A percentile compares a stretch with the other conserved stretches of the same genome.
phyloP scores from a whole-genome alignment of 441 rosid species.

The Erysimum pusillum region DNA sequence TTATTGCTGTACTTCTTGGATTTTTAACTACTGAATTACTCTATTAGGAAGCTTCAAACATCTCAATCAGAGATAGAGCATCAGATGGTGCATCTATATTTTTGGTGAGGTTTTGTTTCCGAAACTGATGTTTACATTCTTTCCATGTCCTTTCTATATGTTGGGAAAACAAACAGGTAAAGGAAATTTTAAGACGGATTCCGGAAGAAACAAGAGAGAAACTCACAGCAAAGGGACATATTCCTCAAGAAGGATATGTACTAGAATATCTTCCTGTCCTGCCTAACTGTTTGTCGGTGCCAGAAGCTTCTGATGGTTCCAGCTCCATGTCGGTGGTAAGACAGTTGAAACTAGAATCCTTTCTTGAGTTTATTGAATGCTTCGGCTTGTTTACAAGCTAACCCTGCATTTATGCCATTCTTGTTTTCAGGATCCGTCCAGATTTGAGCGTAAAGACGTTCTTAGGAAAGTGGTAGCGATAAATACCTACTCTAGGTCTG shows the following conservation, averaged over 20 bases:
- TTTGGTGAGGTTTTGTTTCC: constrained; percentile 28
- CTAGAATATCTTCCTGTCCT: constrained; percentile 90
- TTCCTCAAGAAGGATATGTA: constrained; percentile 94
- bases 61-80: too few relatives aligned
- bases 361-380: constrained; percentile 16
- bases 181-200: constrained; percentile 81
- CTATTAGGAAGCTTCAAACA: too few relatives aligned
- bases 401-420: constrained; percentile 34
- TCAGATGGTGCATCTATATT: too few relatives aligned
- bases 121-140: constrained; percentile 30
- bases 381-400: constrained; percentile 17
- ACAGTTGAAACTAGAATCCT: constrained; percentile 29
- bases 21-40: too few relatives aligned
- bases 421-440: constrained; percentile 79
- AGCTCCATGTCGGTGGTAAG: constrained; percentile 95
- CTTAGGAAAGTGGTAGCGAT: constrained; percentile 76
- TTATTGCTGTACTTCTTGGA: too few relatives aligned
- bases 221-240: constrained; percentile 82
- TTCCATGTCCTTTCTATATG: constrained; percentile 33
- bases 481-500: constrained; percentile 71
- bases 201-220: constrained; percentile 73
- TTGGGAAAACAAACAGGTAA: constrained; percentile 58
- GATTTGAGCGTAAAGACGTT: constrained; percentile 79
- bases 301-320: constrained; percentile 86
- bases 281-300: constrained; percentile 93